These are phyloP conservation scores for Poa annua DNA, from an alignment of 176 grass and related monocot genomes.

Conservation along the genomic window DNA sequence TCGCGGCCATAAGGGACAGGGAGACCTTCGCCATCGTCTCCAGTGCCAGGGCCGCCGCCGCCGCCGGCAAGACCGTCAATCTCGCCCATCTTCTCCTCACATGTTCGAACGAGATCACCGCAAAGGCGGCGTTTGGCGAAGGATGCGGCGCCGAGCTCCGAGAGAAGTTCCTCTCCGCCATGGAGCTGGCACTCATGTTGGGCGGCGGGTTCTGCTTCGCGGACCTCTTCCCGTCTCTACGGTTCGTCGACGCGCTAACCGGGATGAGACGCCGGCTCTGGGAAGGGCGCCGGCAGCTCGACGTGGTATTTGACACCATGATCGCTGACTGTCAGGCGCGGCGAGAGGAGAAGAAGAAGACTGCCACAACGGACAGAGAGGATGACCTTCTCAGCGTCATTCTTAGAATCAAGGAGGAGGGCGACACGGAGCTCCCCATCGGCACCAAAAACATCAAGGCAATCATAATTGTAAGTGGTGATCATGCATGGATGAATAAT, in stretches of 20 bases:
- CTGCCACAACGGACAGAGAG: too few species aligned
- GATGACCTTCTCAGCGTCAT: slow-evolving; percentile 41
- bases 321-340: neutral
- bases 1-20: too few species aligned
- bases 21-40: too few species aligned
- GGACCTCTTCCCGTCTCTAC: slow-evolving; percentile 42
- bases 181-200: neutral
- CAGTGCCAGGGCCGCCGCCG: neutral
- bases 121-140: slow-evolving; percentile 14
- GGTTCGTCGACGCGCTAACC: slow-evolving; percentile 18
- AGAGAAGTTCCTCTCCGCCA: neutral
- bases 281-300: slow-evolving; percentile 22
- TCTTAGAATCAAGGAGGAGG: slow-evolving; percentile 34
- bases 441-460: slow-evolving; percentile 25
- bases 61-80: neutral
- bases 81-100: neutral
- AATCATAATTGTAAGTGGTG: neutral
- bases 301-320: neutral
- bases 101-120: neutral
- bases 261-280: neutral
- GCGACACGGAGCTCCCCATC: slow-evolving; percentile 23
- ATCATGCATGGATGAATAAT: too few species aligned
- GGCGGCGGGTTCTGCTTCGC: slow-evolving; percentile 13
- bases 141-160: neutral
- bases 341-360: neutral